Percentiles rank a stretch among this genome's conserved stretches.
Evolutionary conservation across 441 rosid genomes (phyloP).

Genomic region (Lepidium campestre): DNA sequence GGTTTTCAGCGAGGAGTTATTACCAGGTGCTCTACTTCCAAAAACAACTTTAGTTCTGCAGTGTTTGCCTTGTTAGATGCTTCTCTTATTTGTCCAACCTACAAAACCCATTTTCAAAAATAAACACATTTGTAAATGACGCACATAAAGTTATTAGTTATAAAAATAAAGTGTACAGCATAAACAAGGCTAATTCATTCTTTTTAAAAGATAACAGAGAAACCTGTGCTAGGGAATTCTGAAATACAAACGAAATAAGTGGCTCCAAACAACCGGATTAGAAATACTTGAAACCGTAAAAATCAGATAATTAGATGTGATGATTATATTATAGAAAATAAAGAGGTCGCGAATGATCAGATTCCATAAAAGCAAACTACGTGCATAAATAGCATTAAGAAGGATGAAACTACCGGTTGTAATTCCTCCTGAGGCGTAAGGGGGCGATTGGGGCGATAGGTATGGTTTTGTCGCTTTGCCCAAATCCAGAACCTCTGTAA

Average conservation of each 20-base stretch:
- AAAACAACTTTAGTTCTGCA: slow-evolving; percentile 67
- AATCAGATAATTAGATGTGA: not conserved
- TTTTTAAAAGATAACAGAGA: not conserved
- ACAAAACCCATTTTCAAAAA: slow-evolving; percentile 12
- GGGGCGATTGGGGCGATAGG: slow-evolving; percentile 97
- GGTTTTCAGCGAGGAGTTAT: slow-evolving; percentile 12
- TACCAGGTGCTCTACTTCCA: slow-evolving; percentile 64
- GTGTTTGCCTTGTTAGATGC: slow-evolving; percentile 56
- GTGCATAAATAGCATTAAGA: not conserved
- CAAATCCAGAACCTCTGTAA: slow-evolving; percentile 92
- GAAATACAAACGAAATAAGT: not conserved
- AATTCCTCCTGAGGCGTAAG: slow-evolving; percentile 80
- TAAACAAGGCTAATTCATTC: not conserved
- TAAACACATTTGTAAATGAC: not conserved
- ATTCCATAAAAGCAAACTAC: slow-evolving; percentile 10
- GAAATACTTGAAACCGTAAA: not conserved
- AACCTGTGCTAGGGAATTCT: not conserved
- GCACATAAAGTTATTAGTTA: not conserved
- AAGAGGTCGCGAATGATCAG: not conserved
- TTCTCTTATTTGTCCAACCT: slow-evolving; percentile 75
- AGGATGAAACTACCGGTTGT: slow-evolving; percentile 51
- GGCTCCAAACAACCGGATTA: not conserved
- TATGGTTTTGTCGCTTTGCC: slow-evolving; percentile 99
- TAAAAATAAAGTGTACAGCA: not conserved
- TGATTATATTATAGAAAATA: not conserved